Evolutionary conservation across 495 filamentous ascomycete genomes (phyloP), one percentile per base, ranked within the genome.

Genomic region (Daldinia loculata): DNA sequence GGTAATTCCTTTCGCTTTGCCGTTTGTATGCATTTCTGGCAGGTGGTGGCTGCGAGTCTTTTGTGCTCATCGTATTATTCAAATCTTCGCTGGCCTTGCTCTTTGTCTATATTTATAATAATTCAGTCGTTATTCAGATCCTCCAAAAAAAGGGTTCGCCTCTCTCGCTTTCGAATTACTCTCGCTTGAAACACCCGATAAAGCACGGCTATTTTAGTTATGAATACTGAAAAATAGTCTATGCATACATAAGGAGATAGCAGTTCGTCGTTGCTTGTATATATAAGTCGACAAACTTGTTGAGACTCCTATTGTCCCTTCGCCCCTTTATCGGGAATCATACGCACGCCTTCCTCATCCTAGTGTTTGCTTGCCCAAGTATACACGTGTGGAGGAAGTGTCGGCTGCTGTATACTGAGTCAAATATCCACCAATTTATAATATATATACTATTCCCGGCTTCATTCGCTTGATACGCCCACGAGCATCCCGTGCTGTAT

Each of bases 121-220:
- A 48, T 62, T 59, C 68, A 34, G 38, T 69, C 73, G 73, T 61
- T 74, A 74, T 69, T 69, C 62, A 57, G 64, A 75, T 48, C 69
- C 69, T 75, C 57, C 22, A 48, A 63, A 63, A 63, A 63, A 29
- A 55, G 56, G 50, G 11, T 63, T 64, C 50, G 52, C 69, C 59
- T 71, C 69, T 53, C 56, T 72, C 69, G 64, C 38, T 56, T 67
- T 34, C 34, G 8, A 5, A 61, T 62, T 43, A 65, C 57, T 45
- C 61, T 66, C 69, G 60, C 59, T 69, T 69, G 69, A 74, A 66
- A 71, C 71, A 30, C 43, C 53, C 60, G 61, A 63, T 41, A 62
- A 45, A 62, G 70, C 70, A 55, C 65, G 67, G 59, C 64, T 68
- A 19, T 30, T 62, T 63, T 61, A 74, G 51, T 64, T 60, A 38